phyloP scores from a whole-genome alignment of 495 filamentous ascomycete species.

The Hypoxylon rickii region DNA sequence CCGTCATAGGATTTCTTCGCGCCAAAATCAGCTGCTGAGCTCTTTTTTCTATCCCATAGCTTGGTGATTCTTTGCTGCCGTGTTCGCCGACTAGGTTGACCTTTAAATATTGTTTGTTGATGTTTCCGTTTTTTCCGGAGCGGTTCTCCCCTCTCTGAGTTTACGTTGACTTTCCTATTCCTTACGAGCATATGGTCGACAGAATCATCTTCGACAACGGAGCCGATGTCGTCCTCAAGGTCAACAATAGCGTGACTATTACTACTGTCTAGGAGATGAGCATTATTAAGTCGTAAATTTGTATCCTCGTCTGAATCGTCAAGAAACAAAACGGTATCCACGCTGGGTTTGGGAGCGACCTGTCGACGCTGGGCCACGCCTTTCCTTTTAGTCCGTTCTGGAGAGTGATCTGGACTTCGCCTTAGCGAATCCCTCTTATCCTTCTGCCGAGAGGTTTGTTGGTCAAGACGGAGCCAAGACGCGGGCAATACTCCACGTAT shows the following conservation, averaged over 20 bases:
- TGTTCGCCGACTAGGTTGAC: conserved; percentile 27
- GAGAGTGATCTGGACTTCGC: conserved; percentile 44
- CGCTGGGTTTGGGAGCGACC: conserved; percentile 24
- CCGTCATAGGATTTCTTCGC: conserved; percentile 3
- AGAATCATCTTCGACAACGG: conserved; percentile 55
- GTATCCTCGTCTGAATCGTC: conserved; percentile 53
- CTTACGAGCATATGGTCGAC: conserved; percentile 60
- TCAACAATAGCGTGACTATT: conserved; percentile 8
- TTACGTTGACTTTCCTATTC: conserved; percentile 38
- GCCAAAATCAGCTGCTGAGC: conserved; percentile 4
- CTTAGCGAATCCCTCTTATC: conserved; percentile 36
- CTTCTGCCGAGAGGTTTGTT: conserved; percentile 39
- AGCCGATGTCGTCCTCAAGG: conserved; percentile 44
- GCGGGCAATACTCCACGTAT: conserved; percentile 89
- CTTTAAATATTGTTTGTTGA: conserved; percentile 34
- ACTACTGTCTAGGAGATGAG: conserved; percentile 12
- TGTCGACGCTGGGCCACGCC: conserved; percentile 58
- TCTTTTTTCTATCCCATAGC: conserved; percentile 41
- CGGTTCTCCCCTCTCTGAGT: conserved; percentile 17
- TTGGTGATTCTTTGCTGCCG: conserved; percentile 54
- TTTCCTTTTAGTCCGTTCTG: conserved; percentile 47
- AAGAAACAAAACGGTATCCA: conserved; percentile 42
- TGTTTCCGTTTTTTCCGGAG: conserved; percentile 37
- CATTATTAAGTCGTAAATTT: conserved; percentile 26
- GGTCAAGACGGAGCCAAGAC: conserved; percentile 83